Base-by-base conservation (phyloP, 164 flowering plant species). In the Warburgia ugandensis region DNA sequence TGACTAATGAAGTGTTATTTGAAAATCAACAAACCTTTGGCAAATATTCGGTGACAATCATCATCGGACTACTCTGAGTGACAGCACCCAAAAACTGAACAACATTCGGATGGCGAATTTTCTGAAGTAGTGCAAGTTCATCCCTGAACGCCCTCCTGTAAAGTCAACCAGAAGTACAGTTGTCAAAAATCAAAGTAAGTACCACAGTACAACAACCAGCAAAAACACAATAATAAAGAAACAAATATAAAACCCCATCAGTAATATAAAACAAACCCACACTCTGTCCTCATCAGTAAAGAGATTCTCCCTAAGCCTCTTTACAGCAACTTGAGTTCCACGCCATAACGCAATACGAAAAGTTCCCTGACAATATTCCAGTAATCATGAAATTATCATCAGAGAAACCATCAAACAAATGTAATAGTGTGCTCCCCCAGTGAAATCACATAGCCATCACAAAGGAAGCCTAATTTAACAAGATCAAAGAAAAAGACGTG, bases 71-170 rank as follows among this genome's bases (percentile, higher is more conserved):
- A 64, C 84, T 88, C 60, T 92, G 99, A 56, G 97, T 92, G 41
- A 92, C 99, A 63, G 99, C 99, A 56, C 95, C 97, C 53, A 92
- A 75, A 74, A 92, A 92, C 59, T 92, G 99, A 43, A 92, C 99
- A 0, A 88, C 95, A 72, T 92, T 92, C 51, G 99, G 99, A 79
- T 92, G 99, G 2, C 99, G 71, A 52, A 86, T 68, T 66, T 69
- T 88, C 68, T 86, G 95, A 64, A 88, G 89, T 68, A 92, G 67
- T 19, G 79, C 79, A 68, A 92, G 97, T 74, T 92, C 99, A 69
- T 92, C 94, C 45, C 78, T 73, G 51, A 92, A 92, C n/a, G 85
- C 89, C 50, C 35, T 74, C 72, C 99, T 92, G 79, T 23, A 63
- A 21, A 59, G 52, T 37, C 2, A 37, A 37, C 16, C 9, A n/a